Base-by-base conservation (phyloP, 371 early-diverging fungal species). In the Dichotomocladium elegans region DNA sequence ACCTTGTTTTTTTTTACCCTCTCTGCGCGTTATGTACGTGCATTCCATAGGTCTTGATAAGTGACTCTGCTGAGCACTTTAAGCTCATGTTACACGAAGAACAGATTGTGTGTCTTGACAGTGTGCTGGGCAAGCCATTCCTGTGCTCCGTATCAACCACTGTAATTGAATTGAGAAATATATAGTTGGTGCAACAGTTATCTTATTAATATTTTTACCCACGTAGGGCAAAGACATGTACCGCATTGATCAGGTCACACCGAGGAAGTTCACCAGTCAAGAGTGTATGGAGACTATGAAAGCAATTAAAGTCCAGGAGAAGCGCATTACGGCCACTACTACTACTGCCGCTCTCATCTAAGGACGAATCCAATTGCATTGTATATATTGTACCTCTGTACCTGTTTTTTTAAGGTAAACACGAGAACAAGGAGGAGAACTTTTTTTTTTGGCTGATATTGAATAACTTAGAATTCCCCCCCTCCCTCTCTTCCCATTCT, bases 111-210 rank as follows among this genome's bases (percentile, higher is more conserved):
- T 34, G 64, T 27, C 55, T 73, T 26, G 64, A 73, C 25, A 63
- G 63, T 54, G 63, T 61, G n/a, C 44, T 72, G 27, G 72, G 72
- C 28, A 53, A 52, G 46, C 58, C 61, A 41, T 55, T 69, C 17
- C n/a, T 60, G 19, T 66, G 67, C 44, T 62, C 74, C 14, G 44
- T 72, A 29, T 61, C 66, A 8, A 47, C 45, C 15, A 56, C 37
- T 52, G 72, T 72, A 72, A 58, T 51, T 40, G 11, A 19, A 17
- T 28, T 22, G 21, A n/a, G 30, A 19, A 14, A 19, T 34, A 17
- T 17, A 9, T 37, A 10, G 24, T 29, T 12, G 41, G 14, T 27
- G n/a, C 28, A 37, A 24, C 22, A 17, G 40, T 12, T 31, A 17
- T 24, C 25, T 14, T 19, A 17, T 15, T 11, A 35, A 37, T 40